phyloP scores from a whole-genome alignment of 2,329 filamentous ascomycete genomes.

The Sporothrix pallida region DNA sequence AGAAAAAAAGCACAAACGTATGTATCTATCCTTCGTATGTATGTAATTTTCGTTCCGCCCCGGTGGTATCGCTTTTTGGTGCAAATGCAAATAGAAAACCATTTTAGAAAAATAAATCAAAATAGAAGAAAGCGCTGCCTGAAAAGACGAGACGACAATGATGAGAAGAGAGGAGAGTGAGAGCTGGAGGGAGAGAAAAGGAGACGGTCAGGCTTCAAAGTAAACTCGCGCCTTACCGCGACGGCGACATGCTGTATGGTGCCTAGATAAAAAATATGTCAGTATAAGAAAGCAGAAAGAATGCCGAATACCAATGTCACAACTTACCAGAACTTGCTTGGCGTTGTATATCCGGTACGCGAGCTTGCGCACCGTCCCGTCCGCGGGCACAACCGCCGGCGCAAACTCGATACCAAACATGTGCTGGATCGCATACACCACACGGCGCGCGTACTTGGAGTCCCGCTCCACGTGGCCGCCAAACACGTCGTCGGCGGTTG shows the following conservation, averaged over 20 bases:
- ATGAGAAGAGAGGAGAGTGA: background rate
- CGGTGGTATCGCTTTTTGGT: conserved; percentile 28
- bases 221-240: conserved; percentile 41
- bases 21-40: conserved; percentile 25
- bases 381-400: conserved; percentile 86
- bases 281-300: background rate
- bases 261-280: conserved; percentile 54
- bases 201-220: background rate
- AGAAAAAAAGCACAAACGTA: background rate
- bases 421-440: conserved; percentile 92
- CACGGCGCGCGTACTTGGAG: conserved; percentile 83
- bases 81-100: conserved; percentile 24
- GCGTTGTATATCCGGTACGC: conserved; percentile 96
- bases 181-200: background rate
- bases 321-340: conserved; percentile 86
- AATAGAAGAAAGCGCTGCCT: background rate
- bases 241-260: conserved; percentile 73
- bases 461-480: conserved; percentile 85
- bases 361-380: conserved; percentile 87
- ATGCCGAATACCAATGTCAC: too few relatives aligned
- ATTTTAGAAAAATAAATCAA: conserved; percentile 11
- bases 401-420: conserved; percentile 99
- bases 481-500: conserved; percentile 78
- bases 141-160: background rate
- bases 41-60: background rate